Evolutionary conservation across 2,329 filamentous ascomycete species (phyloP).

Genomic region (Daldinia sp.): DNA sequence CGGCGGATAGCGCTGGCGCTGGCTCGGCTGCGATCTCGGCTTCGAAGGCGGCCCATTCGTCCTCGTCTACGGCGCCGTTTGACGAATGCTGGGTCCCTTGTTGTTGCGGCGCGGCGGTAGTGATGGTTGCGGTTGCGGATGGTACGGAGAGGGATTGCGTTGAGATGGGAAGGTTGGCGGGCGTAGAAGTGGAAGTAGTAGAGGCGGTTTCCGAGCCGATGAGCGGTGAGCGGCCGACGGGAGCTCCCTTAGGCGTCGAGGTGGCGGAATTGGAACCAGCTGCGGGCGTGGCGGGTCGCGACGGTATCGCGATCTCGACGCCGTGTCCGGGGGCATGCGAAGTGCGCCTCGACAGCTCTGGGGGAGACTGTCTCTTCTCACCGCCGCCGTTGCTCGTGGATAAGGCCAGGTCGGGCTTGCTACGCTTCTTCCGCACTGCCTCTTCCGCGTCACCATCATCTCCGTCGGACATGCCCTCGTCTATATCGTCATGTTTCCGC

Average conservation of each 20-base stretch:
- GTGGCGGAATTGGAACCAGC: slow-evolving; percentile 58
- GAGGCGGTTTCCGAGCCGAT: slow-evolving; percentile 45
- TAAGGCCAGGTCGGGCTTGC: slow-evolving; percentile 53
- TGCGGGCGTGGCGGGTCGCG: slow-evolving; percentile 70
- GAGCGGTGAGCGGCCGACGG: slow-evolving; percentile 56
- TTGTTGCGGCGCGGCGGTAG: slow-evolving; percentile 17
- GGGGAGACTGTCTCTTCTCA: slow-evolving; percentile 55
- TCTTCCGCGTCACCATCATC: slow-evolving; percentile 46
- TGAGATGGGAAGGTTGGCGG: slow-evolving; percentile 42
- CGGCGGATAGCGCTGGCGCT: slow-evolving; percentile 7
- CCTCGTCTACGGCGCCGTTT: slow-evolving; percentile 68
- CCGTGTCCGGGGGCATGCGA: slow-evolving; percentile 67
- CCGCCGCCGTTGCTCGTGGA: slow-evolving; percentile 33
- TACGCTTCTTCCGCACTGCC: slow-evolving; percentile 60
- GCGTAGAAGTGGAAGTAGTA: slow-evolving; percentile 22
- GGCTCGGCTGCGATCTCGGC: slow-evolving; percentile 70
- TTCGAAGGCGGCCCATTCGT: slow-evolving; percentile 89
- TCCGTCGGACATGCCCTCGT: slow-evolving; percentile 50
- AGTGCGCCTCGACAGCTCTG: slow-evolving; percentile 59
- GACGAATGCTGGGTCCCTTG: slow-evolving; percentile 1
- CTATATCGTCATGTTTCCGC: slow-evolving; percentile 49
- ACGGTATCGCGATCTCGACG: slow-evolving; percentile 72
- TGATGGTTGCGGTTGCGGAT: slow-evolving; percentile 16
- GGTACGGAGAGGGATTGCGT: slow-evolving; percentile 42
- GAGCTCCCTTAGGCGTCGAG: slow-evolving; percentile 57